A percentile compares a stretch with the other conserved stretches of the same genome.
These are phyloP conservation scores for Metroxylon sagu DNA, from an alignment of 176 grass and related monocot genomes.

Conservation along the genomic window DNA sequence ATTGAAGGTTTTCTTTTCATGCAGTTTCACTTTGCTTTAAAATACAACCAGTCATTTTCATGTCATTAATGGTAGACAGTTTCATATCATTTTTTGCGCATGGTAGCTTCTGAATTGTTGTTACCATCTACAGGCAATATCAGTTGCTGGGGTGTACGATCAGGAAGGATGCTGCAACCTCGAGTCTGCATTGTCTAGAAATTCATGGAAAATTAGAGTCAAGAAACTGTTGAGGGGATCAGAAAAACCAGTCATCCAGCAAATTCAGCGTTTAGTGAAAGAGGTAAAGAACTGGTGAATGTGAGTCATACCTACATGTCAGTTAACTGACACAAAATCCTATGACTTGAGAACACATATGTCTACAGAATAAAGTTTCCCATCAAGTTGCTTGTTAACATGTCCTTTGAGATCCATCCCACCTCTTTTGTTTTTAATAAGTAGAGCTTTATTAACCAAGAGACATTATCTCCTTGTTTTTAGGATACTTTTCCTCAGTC, in stretches of 20 bases:
- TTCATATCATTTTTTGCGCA: neutral
- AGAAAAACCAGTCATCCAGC: conserved; percentile 44
- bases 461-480: no score
- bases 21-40: neutral
- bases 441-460: no score
- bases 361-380: no score
- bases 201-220: conserved; percentile 71
- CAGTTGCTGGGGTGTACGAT: conserved; percentile 61
- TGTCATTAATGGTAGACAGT: no score
- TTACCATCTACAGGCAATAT: conserved; percentile 44
- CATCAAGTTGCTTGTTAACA: no score
- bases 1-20: conserved; percentile 48
- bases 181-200: conserved; percentile 45
- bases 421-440: no score
- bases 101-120: neutral
- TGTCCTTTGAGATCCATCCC: no score
- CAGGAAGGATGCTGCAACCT: conserved; percentile 42
- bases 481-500: no score
- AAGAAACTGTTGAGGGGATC: conserved; percentile 42
- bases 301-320: no score
- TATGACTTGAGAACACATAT: no score
- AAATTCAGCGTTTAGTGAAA: conserved; percentile 49
- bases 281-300: conserved; percentile 36
- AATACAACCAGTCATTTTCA: no score
- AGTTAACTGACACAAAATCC: no score